Conservation (phyloP, 2,329 filamentous ascomycete species). For the Trichoderma pleuroti region DNA sequence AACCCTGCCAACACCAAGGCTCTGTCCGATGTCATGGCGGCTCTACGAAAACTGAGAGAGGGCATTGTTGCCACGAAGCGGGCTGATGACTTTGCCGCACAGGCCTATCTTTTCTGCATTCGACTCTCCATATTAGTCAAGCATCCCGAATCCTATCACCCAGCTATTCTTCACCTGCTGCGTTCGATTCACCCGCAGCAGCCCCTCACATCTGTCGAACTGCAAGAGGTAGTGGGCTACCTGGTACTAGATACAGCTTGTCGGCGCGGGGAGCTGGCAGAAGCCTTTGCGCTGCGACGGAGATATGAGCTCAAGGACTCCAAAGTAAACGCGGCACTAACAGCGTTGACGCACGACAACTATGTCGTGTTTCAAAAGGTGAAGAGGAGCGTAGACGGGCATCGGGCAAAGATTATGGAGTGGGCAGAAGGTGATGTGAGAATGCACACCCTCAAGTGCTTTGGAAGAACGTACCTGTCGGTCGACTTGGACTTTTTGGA, state of each 20-base stretch:
- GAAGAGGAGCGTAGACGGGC: constrained; percentile 71
- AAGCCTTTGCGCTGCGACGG: constrained; percentile 66
- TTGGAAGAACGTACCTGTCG: constrained; percentile 75
- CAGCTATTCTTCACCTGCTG: constrained; percentile 77
- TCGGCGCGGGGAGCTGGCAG: constrained; percentile 68
- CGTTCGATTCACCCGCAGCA: constrained; percentile 64
- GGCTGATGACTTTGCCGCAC: constrained; percentile 75
- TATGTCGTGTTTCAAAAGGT: constrained; percentile 75
- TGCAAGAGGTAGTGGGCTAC: constrained; percentile 76
- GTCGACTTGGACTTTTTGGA: constrained; percentile 69
- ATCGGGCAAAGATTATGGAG: constrained; percentile 74
- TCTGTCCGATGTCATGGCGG: constrained; percentile 71
- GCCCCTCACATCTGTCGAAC: constrained; percentile 66
- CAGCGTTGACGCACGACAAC: constrained; percentile 73
- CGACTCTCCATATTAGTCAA: constrained; percentile 76
- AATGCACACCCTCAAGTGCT: constrained; percentile 76
- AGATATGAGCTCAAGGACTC: constrained; percentile 60
- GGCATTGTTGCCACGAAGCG: constrained; percentile 77
- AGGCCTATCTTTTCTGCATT: constrained; percentile 88
- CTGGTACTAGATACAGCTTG: constrained; percentile 86
- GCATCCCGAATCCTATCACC: constrained; percentile 85
- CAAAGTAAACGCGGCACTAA: constrained; percentile 66
- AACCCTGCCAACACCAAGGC: constrained; percentile 51
- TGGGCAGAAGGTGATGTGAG: constrained; percentile 74
- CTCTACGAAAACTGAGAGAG: constrained; percentile 88